Conservation (phyloP, 164 flowering plant species). For the Saururus chinensis region DNA sequence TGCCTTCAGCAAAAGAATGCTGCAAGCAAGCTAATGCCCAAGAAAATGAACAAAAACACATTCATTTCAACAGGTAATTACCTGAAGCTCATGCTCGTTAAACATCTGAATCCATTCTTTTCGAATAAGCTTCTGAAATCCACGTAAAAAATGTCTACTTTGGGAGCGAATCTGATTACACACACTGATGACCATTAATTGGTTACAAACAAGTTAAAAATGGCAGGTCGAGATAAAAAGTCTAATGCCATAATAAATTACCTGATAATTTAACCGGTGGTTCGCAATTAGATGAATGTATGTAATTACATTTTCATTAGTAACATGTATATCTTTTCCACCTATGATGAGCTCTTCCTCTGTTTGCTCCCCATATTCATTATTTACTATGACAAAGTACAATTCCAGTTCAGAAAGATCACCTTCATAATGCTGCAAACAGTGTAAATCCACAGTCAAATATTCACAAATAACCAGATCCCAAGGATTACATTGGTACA, state of each 20-base stretch:
- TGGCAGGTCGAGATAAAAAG: too few relatives aligned
- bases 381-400: constrained; percentile 85
- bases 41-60: too few relatives aligned
- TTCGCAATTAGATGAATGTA: constrained; percentile 86
- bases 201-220: neutral
- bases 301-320: constrained; percentile 82
- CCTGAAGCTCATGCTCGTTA: constrained; percentile 98
- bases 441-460: too few relatives aligned
- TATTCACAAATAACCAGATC: too few relatives aligned
- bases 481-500: neutral
- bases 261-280: constrained; percentile 87
- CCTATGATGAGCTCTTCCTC: constrained; percentile 85
- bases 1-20: too few relatives aligned
- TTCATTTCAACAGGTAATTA: constrained; percentile 8
- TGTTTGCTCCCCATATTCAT: constrained; percentile 95
- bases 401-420: constrained; percentile 74
- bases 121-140: constrained; percentile 86
- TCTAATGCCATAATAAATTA: constrained; percentile 8
- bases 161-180: constrained; percentile 75
- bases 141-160: constrained; percentile 84
- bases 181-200: neutral
- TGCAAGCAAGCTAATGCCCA: neutral
- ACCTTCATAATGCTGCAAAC: constrained; percentile 72
- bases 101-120: constrained; percentile 97
- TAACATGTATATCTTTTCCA: constrained; percentile 72